phyloP scores from a whole-genome alignment of 2,329 filamentous ascomycete species.

The Alternaria triticimaculans region DNA sequence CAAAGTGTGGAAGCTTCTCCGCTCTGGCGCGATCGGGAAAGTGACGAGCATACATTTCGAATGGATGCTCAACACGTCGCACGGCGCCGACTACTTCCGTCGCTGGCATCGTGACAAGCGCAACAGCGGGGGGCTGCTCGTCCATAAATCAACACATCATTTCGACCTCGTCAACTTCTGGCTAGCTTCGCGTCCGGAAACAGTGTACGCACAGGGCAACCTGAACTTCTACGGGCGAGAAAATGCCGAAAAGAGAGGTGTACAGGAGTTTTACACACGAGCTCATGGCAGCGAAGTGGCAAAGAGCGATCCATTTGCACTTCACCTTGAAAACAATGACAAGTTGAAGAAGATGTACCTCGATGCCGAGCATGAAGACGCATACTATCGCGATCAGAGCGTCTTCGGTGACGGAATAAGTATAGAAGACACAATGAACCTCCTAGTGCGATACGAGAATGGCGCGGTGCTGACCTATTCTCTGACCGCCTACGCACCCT shows the following conservation, averaged over 20 bases:
- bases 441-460: constrained; percentile 64
- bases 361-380: constrained; percentile 68
- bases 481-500: constrained; percentile 66
- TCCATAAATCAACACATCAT: constrained; percentile 70
- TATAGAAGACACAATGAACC: constrained; percentile 69
- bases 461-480: constrained; percentile 66
- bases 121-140: constrained; percentile 65
- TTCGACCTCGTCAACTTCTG: constrained; percentile 71
- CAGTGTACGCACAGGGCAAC: constrained; percentile 65
- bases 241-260: constrained; percentile 64
- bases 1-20: constrained; percentile 62
- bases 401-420: constrained; percentile 69
- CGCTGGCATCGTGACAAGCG: constrained; percentile 68
- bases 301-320: constrained; percentile 63
- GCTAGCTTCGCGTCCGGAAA: constrained; percentile 62
- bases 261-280: constrained; percentile 59
- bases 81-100: constrained; percentile 68
- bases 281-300: constrained; percentile 60
- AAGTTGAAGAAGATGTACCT: constrained; percentile 66
- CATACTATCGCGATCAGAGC: constrained; percentile 67
- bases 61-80: constrained; percentile 68
- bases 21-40: constrained; percentile 62
- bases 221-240: constrained; percentile 67
- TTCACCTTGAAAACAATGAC: constrained; percentile 61
- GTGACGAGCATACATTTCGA: constrained; percentile 67